Evolutionary conservation across 345 rosid genomes (phyloP).

Genomic region (Rhizophora mangle): DNA sequence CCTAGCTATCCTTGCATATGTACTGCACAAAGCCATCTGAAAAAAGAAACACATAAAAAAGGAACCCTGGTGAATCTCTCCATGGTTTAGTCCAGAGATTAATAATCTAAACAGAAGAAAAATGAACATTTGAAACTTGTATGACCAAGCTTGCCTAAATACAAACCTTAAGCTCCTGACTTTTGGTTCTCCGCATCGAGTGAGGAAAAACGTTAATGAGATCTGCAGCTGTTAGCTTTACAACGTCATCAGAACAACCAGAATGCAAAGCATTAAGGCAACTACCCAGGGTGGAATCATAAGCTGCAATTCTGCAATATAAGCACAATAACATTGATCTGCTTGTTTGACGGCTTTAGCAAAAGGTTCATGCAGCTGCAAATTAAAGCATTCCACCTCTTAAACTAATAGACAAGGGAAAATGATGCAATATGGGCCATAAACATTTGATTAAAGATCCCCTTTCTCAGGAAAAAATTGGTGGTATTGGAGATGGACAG

Average conservation of each 20-base stretch:
- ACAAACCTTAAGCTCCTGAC: slow-evolving; percentile 82
- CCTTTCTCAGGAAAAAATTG: too few species aligned
- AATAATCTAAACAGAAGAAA: neutral
- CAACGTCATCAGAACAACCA: slow-evolving; percentile 65
- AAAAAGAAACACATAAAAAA: neutral
- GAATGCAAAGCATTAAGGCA: slow-evolving; percentile 62
- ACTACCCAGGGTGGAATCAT: slow-evolving; percentile 77
- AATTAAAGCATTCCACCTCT: too few species aligned
- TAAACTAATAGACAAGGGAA: too few species aligned
- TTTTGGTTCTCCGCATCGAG: slow-evolving; percentile 66
- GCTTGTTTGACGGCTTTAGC: neutral
- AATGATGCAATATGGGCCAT: too few species aligned
- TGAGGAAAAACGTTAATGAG: slow-evolving; percentile 49
- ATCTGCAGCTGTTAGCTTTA: slow-evolving; percentile 65
- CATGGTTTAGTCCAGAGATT: neutral
- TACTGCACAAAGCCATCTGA: slow-evolving; percentile 77
- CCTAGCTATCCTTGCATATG: slow-evolving; percentile 63
- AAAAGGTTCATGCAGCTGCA: too few species aligned
- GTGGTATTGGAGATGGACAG: too few species aligned
- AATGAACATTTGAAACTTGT: neutral
- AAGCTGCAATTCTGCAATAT: slow-evolving; percentile 50
- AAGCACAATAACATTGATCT: slow-evolving; percentile 13
- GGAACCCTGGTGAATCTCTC: neutral
- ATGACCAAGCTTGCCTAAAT: slow-evolving; percentile 14
- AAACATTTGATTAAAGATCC: too few species aligned